Conservation (phyloP, 2,329 filamentous ascomycete species). For the Alternaria sp. region DNA sequence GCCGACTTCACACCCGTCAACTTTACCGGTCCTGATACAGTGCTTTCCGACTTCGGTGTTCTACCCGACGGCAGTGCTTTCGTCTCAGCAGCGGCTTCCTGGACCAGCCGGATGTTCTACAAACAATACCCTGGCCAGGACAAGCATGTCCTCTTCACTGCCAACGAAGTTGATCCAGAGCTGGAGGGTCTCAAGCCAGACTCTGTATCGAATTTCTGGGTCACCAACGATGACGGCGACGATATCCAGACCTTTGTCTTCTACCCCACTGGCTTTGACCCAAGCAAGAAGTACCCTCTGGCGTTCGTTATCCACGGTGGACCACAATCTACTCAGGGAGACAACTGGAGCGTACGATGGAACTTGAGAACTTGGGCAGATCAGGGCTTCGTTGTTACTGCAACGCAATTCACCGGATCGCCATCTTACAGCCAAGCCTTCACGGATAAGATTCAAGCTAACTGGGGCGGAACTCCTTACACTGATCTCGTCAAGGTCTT, state of each 20-base stretch:
- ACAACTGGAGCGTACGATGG: constrained; percentile 82
- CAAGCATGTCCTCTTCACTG: constrained; percentile 60
- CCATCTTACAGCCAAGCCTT: constrained; percentile 81
- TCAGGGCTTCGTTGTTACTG: constrained; percentile 82
- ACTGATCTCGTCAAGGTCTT: constrained; percentile 80
- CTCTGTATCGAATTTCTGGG: constrained; percentile 74
- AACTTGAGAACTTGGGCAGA: constrained; percentile 85
- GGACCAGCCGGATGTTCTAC: constrained; percentile 45
- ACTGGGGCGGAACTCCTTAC: constrained; percentile 88
- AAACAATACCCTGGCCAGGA: constrained; percentile 30
- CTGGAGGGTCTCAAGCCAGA: constrained; percentile 67
- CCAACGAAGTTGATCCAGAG: constrained; percentile 69
- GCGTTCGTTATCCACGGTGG: constrained; percentile 83
- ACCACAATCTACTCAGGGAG: constrained; percentile 74
- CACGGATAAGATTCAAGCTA: constrained; percentile 74
- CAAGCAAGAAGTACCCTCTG: constrained; percentile 75
- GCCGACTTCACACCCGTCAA: constrained; percentile 52
- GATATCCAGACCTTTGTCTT: constrained; percentile 71
- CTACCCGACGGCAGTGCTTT: constrained; percentile 64
- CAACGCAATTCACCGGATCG: constrained; percentile 82
- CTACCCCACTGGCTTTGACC: constrained; percentile 69
- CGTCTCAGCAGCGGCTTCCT: constrained; percentile 38
- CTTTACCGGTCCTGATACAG: constrained; percentile 53
- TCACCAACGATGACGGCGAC: constrained; percentile 64
- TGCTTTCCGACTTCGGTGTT: constrained; percentile 56